phyloP scores from a whole-genome alignment of 192 early-diverging fungal species.

The Coemansia sp. region DNA sequence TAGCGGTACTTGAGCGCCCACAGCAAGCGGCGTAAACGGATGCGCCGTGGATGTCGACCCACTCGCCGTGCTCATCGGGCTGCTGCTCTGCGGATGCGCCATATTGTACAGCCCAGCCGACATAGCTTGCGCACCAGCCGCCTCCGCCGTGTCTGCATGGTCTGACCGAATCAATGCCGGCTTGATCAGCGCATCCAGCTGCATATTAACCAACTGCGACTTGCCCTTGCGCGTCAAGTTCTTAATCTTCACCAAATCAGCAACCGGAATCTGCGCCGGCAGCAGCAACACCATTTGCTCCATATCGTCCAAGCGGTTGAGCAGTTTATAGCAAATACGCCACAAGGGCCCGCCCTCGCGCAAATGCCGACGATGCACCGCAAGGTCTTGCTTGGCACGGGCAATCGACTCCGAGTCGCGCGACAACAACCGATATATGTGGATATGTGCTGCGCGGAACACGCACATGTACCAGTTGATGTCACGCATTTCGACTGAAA shows the following conservation, averaged over 20 bases:
- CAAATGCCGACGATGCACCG: constrained; percentile 49
- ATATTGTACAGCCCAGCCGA: background rate
- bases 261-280: constrained; percentile 50
- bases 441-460: constrained; percentile 51
- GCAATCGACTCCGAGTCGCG: constrained; percentile 44
- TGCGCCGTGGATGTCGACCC: constrained; percentile 1
- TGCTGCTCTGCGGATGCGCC: background rate
- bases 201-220: constrained; percentile 54
- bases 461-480: constrained; percentile 59
- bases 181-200: constrained; percentile 52
- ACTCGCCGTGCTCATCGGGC: constrained; percentile 9
- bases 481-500: constrained; percentile 44
- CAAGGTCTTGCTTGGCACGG: constrained; percentile 53
- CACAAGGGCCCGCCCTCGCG: constrained; percentile 50
- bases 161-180: constrained; percentile 40
- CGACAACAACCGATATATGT: constrained; percentile 48
- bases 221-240: constrained; percentile 48
- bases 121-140: background rate
- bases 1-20: background rate
- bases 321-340: constrained; percentile 55
- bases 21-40: constrained; percentile 8
- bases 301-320: constrained; percentile 53
- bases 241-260: constrained; percentile 45
- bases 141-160: constrained; percentile 24
- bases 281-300: constrained; percentile 57